phyloP scores from a whole-genome alignment of 179 eudicot species.

The Actinidia chinensis region DNA sequence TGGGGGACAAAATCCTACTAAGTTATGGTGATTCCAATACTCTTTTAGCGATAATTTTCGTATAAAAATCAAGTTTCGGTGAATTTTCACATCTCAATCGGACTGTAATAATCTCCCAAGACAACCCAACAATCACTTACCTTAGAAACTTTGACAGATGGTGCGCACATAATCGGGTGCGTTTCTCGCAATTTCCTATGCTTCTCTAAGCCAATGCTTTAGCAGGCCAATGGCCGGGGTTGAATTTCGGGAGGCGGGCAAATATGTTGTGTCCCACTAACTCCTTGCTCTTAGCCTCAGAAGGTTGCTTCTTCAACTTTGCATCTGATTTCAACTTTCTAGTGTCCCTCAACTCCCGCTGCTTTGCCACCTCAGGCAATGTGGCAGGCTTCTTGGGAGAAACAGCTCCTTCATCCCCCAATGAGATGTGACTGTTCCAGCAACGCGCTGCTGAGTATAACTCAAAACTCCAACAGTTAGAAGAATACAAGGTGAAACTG shows the following conservation, averaged over 20 bases:
- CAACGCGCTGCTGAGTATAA: constrained; percentile 75
- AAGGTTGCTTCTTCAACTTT: constrained; percentile 62
- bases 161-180: constrained; percentile 53
- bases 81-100: no score
- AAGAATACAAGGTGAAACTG: constrained; percentile 1
- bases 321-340: constrained; percentile 66
- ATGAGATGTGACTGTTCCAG: constrained; percentile 85
- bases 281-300: constrained; percentile 86
- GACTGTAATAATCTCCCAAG: no score
- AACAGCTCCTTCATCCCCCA: constrained; percentile 67
- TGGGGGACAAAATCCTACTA: no score
- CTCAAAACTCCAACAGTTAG: constrained; percentile 12
- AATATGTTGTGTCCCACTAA: constrained; percentile 88
- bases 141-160: constrained; percentile 48
- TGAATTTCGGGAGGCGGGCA: constrained; percentile 94
- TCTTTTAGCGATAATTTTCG: no score
- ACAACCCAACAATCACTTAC: constrained; percentile 34
- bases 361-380: constrained; percentile 87
- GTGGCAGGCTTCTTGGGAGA: constrained; percentile 77
- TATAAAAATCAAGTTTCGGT: no score
- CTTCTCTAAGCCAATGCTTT: constrained; percentile 67
- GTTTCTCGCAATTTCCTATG: constrained; percentile 63
- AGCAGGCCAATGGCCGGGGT: constrained; percentile 73
- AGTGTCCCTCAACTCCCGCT: constrained; percentile 83
- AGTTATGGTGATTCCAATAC: no score